These are phyloP conservation scores for Malassezia slooffiae DNA, from an alignment of 1,284 basidiomycete genomes.

Conservation along the genomic window DNA sequence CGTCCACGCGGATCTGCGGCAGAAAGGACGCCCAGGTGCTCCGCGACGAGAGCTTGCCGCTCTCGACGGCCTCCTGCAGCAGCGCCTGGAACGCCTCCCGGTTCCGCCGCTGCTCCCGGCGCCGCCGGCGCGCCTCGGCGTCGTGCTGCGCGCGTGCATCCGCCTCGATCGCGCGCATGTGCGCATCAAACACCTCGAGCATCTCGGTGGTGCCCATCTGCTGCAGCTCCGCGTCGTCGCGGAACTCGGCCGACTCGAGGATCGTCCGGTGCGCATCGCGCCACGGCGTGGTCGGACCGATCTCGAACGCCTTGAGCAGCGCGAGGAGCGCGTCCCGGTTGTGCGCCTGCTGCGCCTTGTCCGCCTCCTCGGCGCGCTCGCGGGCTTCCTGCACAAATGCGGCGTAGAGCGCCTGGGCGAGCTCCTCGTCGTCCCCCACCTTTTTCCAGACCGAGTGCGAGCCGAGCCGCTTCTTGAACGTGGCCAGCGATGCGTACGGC, in stretches of 20 bases:
- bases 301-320: constrained; percentile 37
- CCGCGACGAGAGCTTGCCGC: constrained; percentile 63
- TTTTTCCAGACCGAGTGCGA: constrained; percentile 17
- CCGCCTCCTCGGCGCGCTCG: constrained; percentile 20
- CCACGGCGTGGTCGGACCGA: constrained; percentile 38
- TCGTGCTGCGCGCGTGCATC: constrained; percentile 18
- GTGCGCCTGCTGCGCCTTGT: constrained; percentile 19
- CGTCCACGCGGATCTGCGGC: constrained; percentile 62
- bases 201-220: constrained; percentile 33
- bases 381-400: constrained; percentile 20
- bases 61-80: constrained; percentile 58
- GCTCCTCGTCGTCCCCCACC: constrained; percentile 20
- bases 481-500: constrained; percentile 27
- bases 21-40: constrained; percentile 85
- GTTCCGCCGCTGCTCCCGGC: constrained; percentile 26
- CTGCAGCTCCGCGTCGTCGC: constrained; percentile 22
- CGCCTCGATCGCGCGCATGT: constrained; percentile 31
- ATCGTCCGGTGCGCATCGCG: constrained; percentile 39
- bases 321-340: constrained; percentile 35
- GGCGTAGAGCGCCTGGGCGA: constrained; percentile 20
- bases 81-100: constrained; percentile 53
- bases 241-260: constrained; percentile 34
- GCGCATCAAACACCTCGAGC: constrained; percentile 38
- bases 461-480: constrained; percentile 22
- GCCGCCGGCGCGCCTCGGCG: constrained; percentile 12